A percentile compares a stretch with the other conserved stretches of the same genome.
Evolutionary conservation across 306 rosid species (phyloP).

Genomic region (Cucurbita maxima): DNA sequence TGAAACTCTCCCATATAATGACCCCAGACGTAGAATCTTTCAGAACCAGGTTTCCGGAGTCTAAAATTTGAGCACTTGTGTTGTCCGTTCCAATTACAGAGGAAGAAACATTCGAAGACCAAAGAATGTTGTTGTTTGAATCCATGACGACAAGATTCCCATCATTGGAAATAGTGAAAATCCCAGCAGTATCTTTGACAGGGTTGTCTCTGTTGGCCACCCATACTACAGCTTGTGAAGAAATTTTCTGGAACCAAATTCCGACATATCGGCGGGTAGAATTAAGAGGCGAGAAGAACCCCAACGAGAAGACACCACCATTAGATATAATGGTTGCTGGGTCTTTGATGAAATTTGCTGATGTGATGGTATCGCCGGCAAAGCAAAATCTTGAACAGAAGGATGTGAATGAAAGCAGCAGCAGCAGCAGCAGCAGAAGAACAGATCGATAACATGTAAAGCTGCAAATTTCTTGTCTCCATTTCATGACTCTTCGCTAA

Average conservation of each 20-base stretch:
- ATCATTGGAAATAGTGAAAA: neutral
- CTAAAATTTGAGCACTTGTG: conserved; percentile 6
- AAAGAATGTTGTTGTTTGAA: neutral
- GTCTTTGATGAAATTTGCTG: neutral
- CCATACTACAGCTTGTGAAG: neutral
- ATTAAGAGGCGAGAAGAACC: conserved; percentile 3
- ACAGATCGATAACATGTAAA: no score
- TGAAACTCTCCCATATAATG: conserved; percentile 25
- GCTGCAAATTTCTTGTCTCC: neutral
- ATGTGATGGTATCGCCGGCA: neutral
- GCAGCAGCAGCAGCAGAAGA: neutral
- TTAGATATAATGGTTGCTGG: neutral
- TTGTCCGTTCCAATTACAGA: neutral
- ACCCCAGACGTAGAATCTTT: neutral
- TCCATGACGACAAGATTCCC: conserved; percentile 14
- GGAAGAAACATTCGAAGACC: conserved; percentile 29
- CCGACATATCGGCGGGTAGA: conserved; percentile 1
- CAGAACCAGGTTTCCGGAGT: conserved; percentile 23
- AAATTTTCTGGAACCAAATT: neutral
- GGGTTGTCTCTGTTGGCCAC: conserved; percentile 12
- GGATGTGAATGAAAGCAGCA: neutral
- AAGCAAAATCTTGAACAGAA: neutral
- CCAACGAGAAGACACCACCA: conserved; percentile 2
- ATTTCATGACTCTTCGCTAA: neutral
- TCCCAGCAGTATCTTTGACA: neutral